These are phyloP conservation scores for Rhododendron simsii DNA, from an alignment of 148 eudicot species.

Conservation along the genomic window DNA sequence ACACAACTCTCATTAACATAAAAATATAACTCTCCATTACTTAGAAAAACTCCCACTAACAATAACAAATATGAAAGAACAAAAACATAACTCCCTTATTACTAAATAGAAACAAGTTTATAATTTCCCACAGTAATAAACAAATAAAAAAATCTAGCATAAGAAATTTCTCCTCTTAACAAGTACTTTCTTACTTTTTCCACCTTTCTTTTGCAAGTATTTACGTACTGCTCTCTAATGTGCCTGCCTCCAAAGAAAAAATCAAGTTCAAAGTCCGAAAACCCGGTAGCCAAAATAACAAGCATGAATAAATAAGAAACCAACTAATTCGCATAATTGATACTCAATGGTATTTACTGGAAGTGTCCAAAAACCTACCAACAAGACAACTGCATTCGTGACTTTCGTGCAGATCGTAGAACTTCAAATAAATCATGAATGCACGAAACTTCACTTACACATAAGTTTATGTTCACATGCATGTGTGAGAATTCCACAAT, in stretches of 20 bases:
- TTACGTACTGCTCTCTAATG: not conserved
- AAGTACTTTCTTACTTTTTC: not conserved
- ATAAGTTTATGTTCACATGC: too few species aligned
- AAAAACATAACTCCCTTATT: not conserved
- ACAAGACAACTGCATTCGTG: not conserved
- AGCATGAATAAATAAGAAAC: not conserved
- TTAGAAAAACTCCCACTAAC: not conserved
- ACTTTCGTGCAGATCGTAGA: not conserved
- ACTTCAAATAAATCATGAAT: not conserved
- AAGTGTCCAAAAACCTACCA: not conserved
- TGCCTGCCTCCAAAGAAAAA: not conserved
- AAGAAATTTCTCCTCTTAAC: not conserved
- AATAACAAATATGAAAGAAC: not conserved
- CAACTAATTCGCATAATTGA: not conserved
- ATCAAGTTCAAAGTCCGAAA: not conserved
- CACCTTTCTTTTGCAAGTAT: not conserved
- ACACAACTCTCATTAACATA: not conserved
- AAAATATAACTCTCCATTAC: too few species aligned
- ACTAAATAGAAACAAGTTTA: not conserved
- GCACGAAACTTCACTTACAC: not conserved
- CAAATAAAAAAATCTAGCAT: not conserved
- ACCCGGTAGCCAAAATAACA: not conserved
- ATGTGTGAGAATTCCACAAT: too few species aligned
- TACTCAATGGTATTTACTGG: not conserved
- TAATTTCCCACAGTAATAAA: not conserved